Evolutionary conservation across 352 stramenopile genomes (phyloP), one percentile per base, ranked within the genome.

Genomic region (Phytopythium oedochilum): DNA sequence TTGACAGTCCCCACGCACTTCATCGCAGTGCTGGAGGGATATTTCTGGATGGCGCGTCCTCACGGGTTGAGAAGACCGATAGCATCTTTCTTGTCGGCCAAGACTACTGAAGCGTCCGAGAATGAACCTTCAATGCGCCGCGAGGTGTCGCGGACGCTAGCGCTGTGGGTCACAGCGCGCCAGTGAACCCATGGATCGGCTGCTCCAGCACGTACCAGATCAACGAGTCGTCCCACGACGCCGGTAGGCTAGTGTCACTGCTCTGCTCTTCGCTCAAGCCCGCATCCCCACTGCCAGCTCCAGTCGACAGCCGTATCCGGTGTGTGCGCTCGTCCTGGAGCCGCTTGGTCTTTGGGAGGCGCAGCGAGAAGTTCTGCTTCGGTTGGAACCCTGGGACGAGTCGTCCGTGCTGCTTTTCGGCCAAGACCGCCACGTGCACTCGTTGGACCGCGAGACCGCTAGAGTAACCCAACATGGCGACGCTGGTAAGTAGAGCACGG

Each of bases 321-420:
- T 75, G 60, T 12, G 66, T 67, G 8, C 59, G 57, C 17, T 44
- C 39, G 8, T 32, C 31, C 8, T 42, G 45, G 51, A 17, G 25
- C 23, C 18, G 40, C 18, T 70, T 77, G 25, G 62, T 25, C 28
- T 71, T 86, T 31, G 79, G 76, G 26, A 84, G 51, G 12, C 73
- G 68, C 34, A 89, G 64, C 10, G 71, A 77, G 26, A 89, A 79
- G 1, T 73, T 63, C 36, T 87, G 79, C 39, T 83, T 87, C 8
- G 79, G 79, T 43, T 81, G 36, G 29, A 89, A 89, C 14, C 76
- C 79, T 14, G 70, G 62, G 18, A 86, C 61, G 12, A 52, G 36
- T 1, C 36, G 48, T 35, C 59, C 29, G 10, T 63, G 63, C 3
- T 63, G 69, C 28, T 73, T 65, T 22, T 70, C 66, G 0, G 70